phyloP scores from a whole-genome alignment of 176 grass and related monocot genomes.

The Phoenix roebelenii region DNA sequence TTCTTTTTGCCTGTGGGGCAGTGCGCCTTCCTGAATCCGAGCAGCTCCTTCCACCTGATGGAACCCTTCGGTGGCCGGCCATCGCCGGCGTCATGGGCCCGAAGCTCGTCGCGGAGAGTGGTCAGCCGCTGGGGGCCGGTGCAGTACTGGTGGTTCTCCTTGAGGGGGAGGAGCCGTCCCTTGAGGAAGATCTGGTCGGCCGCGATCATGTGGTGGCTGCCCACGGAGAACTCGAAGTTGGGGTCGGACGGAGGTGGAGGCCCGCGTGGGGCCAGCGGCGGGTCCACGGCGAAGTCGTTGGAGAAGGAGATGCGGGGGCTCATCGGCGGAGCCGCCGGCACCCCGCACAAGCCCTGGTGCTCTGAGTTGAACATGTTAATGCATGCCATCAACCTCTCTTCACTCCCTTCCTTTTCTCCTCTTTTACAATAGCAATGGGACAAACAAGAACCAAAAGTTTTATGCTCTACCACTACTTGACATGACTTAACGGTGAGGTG shows the following conservation, averaged over 20 bases:
- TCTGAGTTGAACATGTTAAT: slow-evolving; percentile 89
- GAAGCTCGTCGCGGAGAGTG: slow-evolving; percentile 53
- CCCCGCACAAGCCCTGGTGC: slow-evolving; percentile 37
- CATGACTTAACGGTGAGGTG: not conserved
- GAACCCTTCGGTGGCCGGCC: slow-evolving; percentile 14
- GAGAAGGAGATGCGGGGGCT: slow-evolving; percentile 95
- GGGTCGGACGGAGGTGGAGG: slow-evolving; percentile 28
- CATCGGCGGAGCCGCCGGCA: slow-evolving; percentile 18
- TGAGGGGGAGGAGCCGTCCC: slow-evolving; percentile 73
- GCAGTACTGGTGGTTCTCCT: slow-evolving; percentile 28
- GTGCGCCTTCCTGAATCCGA: slow-evolving; percentile 67
- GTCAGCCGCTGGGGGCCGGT: not conserved
- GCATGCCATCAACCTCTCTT: slow-evolving; percentile 59
- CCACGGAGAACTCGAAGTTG: slow-evolving; percentile 95
- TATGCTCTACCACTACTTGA: not conserved
- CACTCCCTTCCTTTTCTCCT: not conserved
- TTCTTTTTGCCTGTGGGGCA: slow-evolving; percentile 30
- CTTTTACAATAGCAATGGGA: not conserved
- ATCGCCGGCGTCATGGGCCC: slow-evolving; percentile 22
- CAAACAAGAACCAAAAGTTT: not conserved
- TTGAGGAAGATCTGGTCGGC: slow-evolving; percentile 95
- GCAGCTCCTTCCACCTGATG: slow-evolving; percentile 83
- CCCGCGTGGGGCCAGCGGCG: slow-evolving; percentile 13
- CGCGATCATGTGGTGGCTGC: slow-evolving; percentile 82
- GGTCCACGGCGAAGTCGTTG: slow-evolving; percentile 81